Percentiles rank a stretch among this genome's conserved stretches.
These are phyloP conservation scores for Phragmites australis DNA, from an alignment of 176 grass and related monocot species.

Conservation along the genomic window DNA sequence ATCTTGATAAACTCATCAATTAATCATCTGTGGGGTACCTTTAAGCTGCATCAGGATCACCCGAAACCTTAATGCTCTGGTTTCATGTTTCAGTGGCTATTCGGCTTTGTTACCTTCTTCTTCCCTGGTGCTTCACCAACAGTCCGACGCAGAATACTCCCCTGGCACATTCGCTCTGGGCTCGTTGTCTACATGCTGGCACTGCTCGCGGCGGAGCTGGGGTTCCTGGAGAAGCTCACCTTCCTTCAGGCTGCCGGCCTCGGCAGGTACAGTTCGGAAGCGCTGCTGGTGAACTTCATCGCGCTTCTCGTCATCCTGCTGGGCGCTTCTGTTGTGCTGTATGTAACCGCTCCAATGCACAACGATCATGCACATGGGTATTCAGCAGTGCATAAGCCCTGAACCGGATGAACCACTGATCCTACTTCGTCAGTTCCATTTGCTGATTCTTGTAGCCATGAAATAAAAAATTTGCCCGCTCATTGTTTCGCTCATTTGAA, in stretches of 20 bases:
- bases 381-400: constrained; percentile 39
- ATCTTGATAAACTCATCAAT: neutral
- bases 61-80: neutral
- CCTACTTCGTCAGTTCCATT: neutral
- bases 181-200: constrained; percentile 54
- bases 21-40: no score
- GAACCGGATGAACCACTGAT: neutral
- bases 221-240: constrained; percentile 91
- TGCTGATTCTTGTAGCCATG: neutral
- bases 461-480: neutral
- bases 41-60: neutral
- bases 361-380: constrained; percentile 31
- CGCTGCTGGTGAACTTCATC: constrained; percentile 68
- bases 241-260: constrained; percentile 53
- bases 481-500: no score
- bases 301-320: constrained; percentile 63
- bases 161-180: constrained; percentile 58
- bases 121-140: constrained; percentile 52
- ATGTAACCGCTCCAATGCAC: constrained; percentile 47
- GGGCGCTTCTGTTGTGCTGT: constrained; percentile 59
- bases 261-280: constrained; percentile 52
- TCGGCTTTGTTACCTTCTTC: constrained; percentile 71
- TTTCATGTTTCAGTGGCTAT: constrained; percentile 60
- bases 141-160: constrained; percentile 30
- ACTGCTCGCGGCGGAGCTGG: constrained; percentile 52